phyloP scores from a whole-genome alignment of 1,284 basidiomycete species.

The Trametes pubescens region DNA sequence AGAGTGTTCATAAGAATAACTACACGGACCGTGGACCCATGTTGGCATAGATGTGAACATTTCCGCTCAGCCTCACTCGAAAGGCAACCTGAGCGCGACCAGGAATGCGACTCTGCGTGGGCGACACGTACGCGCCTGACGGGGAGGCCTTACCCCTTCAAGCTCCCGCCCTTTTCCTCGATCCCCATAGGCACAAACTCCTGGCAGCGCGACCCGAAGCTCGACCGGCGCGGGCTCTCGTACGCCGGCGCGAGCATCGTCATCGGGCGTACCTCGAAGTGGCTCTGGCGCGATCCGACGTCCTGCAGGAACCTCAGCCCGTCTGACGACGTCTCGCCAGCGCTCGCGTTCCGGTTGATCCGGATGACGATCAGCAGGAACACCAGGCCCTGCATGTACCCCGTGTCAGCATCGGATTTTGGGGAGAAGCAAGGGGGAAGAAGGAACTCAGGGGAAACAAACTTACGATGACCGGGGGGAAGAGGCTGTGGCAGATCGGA shows the following conservation, averaged over 20 bases:
- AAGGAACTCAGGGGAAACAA: background rate
- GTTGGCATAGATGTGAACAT: background rate
- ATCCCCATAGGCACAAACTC: background rate
- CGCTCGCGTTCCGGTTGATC: slow-evolving; percentile 23
- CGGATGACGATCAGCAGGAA: slow-evolving; percentile 29
- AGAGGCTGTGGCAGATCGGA: slow-evolving; percentile 29
- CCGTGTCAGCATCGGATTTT: background rate
- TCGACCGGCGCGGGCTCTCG: slow-evolving; percentile 14
- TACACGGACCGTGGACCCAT: no score
- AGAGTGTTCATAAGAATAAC: no score
- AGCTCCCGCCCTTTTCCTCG: background rate
- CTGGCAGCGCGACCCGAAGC: slow-evolving; percentile 16
- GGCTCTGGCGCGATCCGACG: slow-evolving; percentile 10
- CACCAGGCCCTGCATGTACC: slow-evolving; percentile 18
- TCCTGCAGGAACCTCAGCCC: slow-evolving; percentile 18
- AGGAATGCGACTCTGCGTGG: no score
- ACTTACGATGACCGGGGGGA: slow-evolving; percentile 28
- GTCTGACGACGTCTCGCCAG: slow-evolving; percentile 17
- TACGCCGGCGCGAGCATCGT: slow-evolving; percentile 9
- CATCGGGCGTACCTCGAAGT: slow-evolving; percentile 12
- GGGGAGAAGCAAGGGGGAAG: background rate
- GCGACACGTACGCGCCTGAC: background rate
- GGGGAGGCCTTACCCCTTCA: background rate
- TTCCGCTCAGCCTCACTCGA: background rate
- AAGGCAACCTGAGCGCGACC: background rate